phyloP scores from a whole-genome alignment of 2,329 filamentous ascomycete genomes.

The Ophiostoma sp. region DNA sequence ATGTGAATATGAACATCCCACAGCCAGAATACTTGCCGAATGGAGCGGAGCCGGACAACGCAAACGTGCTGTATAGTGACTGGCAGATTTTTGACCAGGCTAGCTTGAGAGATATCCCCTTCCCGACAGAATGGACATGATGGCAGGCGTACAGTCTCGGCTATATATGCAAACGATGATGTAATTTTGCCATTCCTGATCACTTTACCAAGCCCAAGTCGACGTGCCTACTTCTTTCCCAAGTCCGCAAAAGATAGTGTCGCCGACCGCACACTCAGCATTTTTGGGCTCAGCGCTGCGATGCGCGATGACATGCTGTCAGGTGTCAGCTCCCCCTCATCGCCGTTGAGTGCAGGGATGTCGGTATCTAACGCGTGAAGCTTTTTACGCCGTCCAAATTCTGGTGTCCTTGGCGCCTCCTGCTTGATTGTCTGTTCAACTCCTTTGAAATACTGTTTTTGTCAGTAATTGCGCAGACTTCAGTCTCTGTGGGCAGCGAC shows the following conservation, averaged over 20 bases:
- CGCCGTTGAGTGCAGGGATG: neutral
- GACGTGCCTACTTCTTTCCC: neutral
- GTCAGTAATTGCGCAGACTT: neutral
- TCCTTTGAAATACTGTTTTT: slow-evolving; percentile 50
- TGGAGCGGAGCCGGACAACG: neutral
- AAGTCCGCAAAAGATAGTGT: slow-evolving; percentile 17
- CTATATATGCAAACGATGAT: neutral
- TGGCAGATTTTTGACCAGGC: slow-evolving; percentile 26
- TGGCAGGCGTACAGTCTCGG: too few species aligned
- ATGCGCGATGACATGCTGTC: slow-evolving; percentile 24
- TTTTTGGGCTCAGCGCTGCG: slow-evolving; percentile 11
- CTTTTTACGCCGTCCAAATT: neutral
- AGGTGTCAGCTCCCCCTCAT: slow-evolving; percentile 18
- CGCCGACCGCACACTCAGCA: slow-evolving; percentile 20
- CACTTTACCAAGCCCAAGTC: neutral
- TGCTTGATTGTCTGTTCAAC: slow-evolving; percentile 40
- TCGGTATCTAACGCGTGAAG: slow-evolving; percentile 10
- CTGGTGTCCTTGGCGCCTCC: neutral
- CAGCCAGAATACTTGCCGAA: neutral
- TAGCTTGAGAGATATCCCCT: slow-evolving; percentile 23
- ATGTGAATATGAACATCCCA: neutral
- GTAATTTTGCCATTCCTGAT: neutral
- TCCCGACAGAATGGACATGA: neutral
- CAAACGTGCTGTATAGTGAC: slow-evolving; percentile 13
- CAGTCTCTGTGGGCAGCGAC: too few species aligned